Base-by-base conservation (phyloP, 305 asterid species). In the Ajuga reptans region DNA sequence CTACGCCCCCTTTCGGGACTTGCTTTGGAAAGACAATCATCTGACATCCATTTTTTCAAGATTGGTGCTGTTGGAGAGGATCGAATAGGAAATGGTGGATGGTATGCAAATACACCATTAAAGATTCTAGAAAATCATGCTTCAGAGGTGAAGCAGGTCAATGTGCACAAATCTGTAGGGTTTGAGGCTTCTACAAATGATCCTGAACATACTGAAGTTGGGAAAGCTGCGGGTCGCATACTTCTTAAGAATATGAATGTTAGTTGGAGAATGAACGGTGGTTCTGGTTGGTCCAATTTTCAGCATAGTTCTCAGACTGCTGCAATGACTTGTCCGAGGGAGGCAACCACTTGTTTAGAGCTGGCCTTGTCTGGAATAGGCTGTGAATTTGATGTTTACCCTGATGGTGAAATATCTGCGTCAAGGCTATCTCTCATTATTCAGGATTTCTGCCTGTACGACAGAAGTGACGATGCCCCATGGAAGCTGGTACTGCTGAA, bases 251-350 rank as follows among this genome's bases (percentile, higher is more conserved):
- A 91, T 74, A 85, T 91, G 82, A 88, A 89, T 73, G 80, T 94
- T 67, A 78, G 58, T 74, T 94, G 98, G 98, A 85, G 89, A 84
- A 83, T 94, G 87, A 78, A 84, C 57, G 91, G 85, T 56, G 99
- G 99, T 75, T 86, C 91, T 64, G 97, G 89, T 72, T 94, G 98
- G 99, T 73, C 79, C 51, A 83, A 77, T 73, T 69, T 50, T 78
- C 82, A 76, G 75, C 81, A 65, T 74, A 73, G 78, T 55, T 74
- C 76, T 66, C 84, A 72, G 66, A 73, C 80, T 70, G 80, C 80
- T 60, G 69, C 77, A 5, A 55, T 56, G 74, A 64, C 79, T 71
- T 68, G 72, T 77, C 84, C 86, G 37, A 84, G 97, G 81, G 97
- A 87, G 77, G 37, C 76, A 12, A 56, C 85, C 57, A 63, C 75